These are phyloP conservation scores for Solanum corneliomulleri DNA, from an alignment of 257 asterid species.

Conservation along the genomic window DNA sequence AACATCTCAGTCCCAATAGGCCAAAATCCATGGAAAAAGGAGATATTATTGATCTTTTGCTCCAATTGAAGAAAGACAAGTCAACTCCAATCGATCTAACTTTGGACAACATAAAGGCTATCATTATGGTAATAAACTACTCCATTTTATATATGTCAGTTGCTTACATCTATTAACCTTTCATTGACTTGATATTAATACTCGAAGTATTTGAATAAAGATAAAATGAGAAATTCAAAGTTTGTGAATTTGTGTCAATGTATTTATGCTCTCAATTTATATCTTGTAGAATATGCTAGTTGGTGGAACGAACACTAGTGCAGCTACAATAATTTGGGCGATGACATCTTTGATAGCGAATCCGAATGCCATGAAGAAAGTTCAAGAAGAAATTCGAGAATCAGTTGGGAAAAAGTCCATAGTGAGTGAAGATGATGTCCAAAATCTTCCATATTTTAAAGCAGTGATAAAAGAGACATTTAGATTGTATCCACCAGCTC, in stretches of 20 bases:
- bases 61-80: no score
- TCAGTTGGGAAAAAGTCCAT: neutral
- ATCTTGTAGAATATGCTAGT: neutral
- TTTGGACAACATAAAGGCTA: neutral
- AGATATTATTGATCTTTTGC: conserved; percentile 5
- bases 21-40: neutral
- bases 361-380: neutral
- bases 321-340: neutral
- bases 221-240: neutral
- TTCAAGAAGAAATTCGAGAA: neutral
- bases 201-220: no score
- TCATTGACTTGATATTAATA: no score
- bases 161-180: neutral
- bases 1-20: neutral
- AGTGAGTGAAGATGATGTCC: neutral
- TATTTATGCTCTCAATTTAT: neutral
- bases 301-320: neutral
- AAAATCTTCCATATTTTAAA: neutral
- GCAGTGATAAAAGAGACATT: neutral
- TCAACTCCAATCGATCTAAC: neutral
- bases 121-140: neutral
- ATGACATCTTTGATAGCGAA: neutral
- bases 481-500: neutral
- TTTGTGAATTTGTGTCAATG: no score
- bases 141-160: neutral